Percentiles rank a stretch among this genome's conserved stretches.
Conservation (phyloP, 495 filamentous ascomycete genomes). For the Xylaria bambusicola region DNA sequence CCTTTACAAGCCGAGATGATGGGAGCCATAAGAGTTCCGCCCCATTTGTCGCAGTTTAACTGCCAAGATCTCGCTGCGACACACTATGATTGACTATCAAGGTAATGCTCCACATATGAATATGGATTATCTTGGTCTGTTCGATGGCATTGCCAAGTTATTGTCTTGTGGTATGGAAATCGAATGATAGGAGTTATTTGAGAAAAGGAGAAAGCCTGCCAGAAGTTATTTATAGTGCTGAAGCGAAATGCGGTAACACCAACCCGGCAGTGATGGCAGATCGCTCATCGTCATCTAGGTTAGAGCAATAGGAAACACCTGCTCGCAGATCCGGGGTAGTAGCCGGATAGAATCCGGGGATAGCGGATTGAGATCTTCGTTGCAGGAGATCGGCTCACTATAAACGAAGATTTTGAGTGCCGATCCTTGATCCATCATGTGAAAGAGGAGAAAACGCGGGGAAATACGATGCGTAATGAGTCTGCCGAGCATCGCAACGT, state of each 20-base stretch:
- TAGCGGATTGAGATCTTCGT: conserved; percentile 1
- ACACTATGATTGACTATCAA: not conserved
- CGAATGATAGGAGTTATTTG: too few relatives aligned
- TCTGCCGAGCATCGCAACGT: not conserved
- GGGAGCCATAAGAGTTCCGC: not conserved
- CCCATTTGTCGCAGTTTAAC: not conserved
- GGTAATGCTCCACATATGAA: not conserved
- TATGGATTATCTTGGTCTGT: too few relatives aligned
- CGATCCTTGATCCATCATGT: conserved; percentile 3
- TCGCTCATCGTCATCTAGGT: not conserved
- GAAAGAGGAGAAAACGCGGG: conserved; percentile 17
- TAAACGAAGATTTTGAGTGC: not conserved
- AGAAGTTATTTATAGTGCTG: too few relatives aligned
- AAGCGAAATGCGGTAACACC: too few relatives aligned
- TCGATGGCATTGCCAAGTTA: too few relatives aligned
- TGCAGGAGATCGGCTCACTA: not conserved
- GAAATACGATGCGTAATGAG: not conserved
- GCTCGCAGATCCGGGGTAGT: not conserved
- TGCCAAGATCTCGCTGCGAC: not conserved
- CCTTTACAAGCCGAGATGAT: not conserved
- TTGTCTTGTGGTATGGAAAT: too few relatives aligned
- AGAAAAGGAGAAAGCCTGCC: too few relatives aligned
- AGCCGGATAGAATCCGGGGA: not conserved
- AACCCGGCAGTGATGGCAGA: not conserved
- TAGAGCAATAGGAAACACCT: not conserved